Base-by-base conservation (phyloP, 331 rosid genomes). In the Pyrus hybrid region DNA sequence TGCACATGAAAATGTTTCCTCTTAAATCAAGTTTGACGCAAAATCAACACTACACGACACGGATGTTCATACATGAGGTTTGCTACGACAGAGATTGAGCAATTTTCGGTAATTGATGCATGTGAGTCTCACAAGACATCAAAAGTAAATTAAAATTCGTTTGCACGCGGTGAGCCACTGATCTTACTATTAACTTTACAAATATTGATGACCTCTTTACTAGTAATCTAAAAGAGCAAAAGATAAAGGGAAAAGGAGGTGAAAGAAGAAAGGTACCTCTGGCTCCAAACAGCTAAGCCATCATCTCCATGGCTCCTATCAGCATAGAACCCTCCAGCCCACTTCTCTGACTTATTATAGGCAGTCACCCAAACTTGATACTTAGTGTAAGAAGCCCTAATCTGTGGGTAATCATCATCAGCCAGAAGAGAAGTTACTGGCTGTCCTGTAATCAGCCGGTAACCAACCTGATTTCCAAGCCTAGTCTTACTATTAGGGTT, bases 241-340 rank as follows among this genome's bases (percentile, higher is more conserved):
- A 11, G 6, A 4, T 0, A 2, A 58, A 22, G 1, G 3, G 1
- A 58, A 0, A 4, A 22, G 29, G 58, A 53, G 18, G 18, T 5
- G 0, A 20, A 57, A 58, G 12, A n/a, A 56, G 5, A 7, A 56
- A 67, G 25, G 81, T 79, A 92, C 96, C 92, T 88, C 4, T 79
- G 80, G 74, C 90, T 88, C 98, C 97, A 93, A 70, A 88, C 68
- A 45, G 91, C 92, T 77, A 93, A 84, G 75, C 96, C 91, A 77
- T 91, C 96, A 71, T 93, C 96, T 18, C 97, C 97, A 51, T 63
- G 88, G 73, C 98, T 93, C 61, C 85, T 72, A 68, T 93, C 98
- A 29, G 89, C 83, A 26, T 93, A 91, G 67, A 91, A 88, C 17
- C 98, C 97, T 2, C 81, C 96, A 2, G 94, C 88, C 98, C 94